These are phyloP conservation scores for Amphirosellinia nigrospora DNA, from an alignment of 495 filamentous ascomycete species.

Conservation along the genomic window DNA sequence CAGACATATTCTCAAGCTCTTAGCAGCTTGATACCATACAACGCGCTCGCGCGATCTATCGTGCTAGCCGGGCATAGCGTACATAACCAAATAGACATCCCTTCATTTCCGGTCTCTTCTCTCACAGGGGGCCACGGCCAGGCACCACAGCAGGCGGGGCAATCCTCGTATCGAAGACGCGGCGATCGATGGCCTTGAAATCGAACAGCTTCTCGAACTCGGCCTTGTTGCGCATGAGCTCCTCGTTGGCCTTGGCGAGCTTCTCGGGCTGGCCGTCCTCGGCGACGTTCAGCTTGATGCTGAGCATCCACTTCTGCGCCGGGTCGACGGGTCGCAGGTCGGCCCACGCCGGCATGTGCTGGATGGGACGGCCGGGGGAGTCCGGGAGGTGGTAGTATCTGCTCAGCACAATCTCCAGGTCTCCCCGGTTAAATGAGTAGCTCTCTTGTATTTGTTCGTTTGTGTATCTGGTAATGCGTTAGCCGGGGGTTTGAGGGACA, in stretches of 20 bases:
- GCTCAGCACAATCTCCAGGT: conserved; percentile 49
- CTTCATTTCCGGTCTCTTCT: not conserved
- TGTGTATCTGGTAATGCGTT: conserved; percentile 38
- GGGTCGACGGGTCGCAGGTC: conserved; percentile 37
- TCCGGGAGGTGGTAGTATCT: conserved; percentile 38
- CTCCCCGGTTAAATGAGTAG: conserved; percentile 49
- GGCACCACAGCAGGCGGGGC: conserved; percentile 30
- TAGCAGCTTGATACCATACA: not conserved
- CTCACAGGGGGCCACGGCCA: conserved; percentile 24
- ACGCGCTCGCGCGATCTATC: not conserved
- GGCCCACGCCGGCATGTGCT: conserved; percentile 31
- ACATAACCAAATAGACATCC: not conserved
- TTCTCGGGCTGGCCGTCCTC: conserved; percentile 50
- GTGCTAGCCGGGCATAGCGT: not conserved
- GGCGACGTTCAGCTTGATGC: conserved; percentile 45
- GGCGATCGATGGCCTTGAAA: conserved; percentile 50
- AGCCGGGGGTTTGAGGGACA: not conserved
- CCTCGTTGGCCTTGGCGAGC: conserved; percentile 46
- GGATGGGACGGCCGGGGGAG: conserved; percentile 25
- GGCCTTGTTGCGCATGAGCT: conserved; percentile 41
- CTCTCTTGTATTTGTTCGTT: conserved; percentile 50
- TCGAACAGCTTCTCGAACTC: conserved; percentile 51
- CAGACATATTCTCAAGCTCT: not conserved
- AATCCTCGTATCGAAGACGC: conserved; percentile 47
- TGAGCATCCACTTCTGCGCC: conserved; percentile 47